Evolutionary conservation across 441 rosid species (phyloP).

Genomic region (Populus hybrid): DNA sequence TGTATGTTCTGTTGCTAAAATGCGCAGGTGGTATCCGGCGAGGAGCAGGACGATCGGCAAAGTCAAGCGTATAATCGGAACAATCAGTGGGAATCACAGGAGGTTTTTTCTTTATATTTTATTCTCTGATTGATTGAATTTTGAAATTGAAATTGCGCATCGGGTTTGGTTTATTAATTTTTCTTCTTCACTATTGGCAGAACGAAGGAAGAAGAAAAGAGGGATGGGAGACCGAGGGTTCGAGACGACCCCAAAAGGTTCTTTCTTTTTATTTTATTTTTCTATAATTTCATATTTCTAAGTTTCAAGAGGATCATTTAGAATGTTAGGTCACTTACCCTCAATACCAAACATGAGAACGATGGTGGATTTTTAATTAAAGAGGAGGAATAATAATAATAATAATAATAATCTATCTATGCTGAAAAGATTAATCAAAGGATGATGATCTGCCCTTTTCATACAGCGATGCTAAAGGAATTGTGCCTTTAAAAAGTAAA

Average conservation of each 20-base stretch:
- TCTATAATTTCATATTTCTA: not conserved
- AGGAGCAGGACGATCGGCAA: constrained; percentile 26
- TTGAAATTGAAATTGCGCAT: not conserved
- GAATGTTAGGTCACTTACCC: not conserved
- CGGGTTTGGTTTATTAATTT: too few species aligned
- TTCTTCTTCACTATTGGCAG: not conserved
- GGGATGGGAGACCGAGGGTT: not conserved
- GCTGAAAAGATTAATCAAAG: not conserved
- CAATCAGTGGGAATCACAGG: constrained; percentile 33
- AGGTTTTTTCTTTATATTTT: not conserved
- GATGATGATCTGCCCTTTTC: not conserved
- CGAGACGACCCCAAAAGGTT: constrained; percentile 39
- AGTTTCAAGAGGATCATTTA: not conserved
- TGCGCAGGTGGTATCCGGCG: constrained; percentile 57
- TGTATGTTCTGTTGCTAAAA: not conserved
- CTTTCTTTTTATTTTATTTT: not conserved
- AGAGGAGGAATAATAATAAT: not conserved
- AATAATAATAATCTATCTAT: too few species aligned
- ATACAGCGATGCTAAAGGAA: not conserved
- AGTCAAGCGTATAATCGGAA: not conserved
- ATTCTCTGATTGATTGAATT: not conserved
- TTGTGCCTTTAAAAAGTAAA: not conserved
- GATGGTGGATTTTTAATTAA: not conserved
- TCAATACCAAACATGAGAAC: not conserved
- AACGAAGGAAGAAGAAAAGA: too few species aligned